Evolutionary conservation across 352 stramenopile genomes (phyloP).

Genomic region (Phytophthora fragariaefolia): DNA sequence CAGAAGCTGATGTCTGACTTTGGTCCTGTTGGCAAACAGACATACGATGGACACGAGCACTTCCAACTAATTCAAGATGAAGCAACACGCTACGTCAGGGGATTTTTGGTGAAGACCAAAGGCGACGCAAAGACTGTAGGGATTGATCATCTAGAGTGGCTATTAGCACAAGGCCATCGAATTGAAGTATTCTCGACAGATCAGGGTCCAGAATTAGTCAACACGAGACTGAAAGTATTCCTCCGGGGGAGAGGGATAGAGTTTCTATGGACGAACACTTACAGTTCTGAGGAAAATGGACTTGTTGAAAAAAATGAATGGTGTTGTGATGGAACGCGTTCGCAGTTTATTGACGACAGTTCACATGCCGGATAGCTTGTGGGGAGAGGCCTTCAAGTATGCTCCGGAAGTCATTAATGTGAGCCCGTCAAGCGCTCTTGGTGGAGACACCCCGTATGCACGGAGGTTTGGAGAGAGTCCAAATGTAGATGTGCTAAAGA

Average conservation of each 20-base stretch:
- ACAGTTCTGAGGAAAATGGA: constrained; percentile 9
- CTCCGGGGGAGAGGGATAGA: constrained; percentile 3
- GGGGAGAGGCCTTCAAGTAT: not conserved
- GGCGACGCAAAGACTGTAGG: not conserved
- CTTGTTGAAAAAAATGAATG: not conserved
- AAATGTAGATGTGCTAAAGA: not conserved
- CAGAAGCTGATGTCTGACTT: not conserved
- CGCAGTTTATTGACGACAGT: not conserved
- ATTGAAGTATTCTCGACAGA: constrained; percentile 1
- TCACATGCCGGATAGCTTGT: not conserved
- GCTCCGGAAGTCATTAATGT: not conserved
- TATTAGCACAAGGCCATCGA: not conserved
- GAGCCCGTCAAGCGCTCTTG: not conserved
- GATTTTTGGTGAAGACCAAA: not conserved
- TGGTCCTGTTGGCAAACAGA: not conserved
- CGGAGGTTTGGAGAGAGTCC: not conserved
- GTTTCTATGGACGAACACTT: constrained; percentile 10
- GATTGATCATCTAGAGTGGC: constrained; percentile 1
- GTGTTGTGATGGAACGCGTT: not conserved
- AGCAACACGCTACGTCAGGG: not conserved
- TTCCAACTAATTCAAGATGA: not conserved
- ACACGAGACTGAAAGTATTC: constrained; percentile 2
- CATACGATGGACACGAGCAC: not conserved
- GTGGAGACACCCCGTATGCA: not conserved
- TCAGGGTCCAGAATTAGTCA: not conserved